A percentile compares a stretch with the other conserved stretches of the same genome.
Conservation (phyloP, 257 asterid genomes). For the Eustoma russellianum region DNA sequence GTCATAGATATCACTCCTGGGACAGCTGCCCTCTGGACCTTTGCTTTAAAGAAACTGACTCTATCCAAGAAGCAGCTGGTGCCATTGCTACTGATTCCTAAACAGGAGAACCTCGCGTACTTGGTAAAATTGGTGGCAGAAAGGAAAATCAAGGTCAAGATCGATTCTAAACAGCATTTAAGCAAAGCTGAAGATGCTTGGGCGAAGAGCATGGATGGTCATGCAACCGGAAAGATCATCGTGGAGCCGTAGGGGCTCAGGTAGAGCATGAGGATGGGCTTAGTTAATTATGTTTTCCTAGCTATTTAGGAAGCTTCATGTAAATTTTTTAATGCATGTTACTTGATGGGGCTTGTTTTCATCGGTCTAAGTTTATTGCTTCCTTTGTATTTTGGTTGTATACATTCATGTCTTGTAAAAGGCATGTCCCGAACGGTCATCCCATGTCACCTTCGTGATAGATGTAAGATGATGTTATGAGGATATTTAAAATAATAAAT, state of each 20-base stretch:
- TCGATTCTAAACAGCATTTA: conserved; percentile 40
- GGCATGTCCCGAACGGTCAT: too few species aligned
- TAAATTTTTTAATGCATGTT: background rate
- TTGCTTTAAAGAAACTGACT: conserved; percentile 30
- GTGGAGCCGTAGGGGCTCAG: conserved; percentile 29
- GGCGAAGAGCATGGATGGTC: conserved; percentile 49
- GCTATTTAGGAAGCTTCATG: background rate
- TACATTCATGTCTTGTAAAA: too few species aligned
- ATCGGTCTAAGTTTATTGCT: too few species aligned
- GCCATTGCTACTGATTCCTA: conserved; percentile 21
- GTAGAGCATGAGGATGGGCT: background rate
- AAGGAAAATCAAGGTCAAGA: conserved; percentile 47
- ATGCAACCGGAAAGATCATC: conserved; percentile 62
- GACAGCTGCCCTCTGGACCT: conserved; percentile 29
- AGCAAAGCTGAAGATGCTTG: conserved; percentile 55
- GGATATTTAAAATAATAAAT: too few species aligned
- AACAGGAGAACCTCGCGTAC: conserved; percentile 23
- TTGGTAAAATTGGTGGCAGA: conserved; percentile 50
- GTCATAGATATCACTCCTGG: conserved; percentile 54
- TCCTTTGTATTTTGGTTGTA: too few species aligned
- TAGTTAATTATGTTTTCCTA: background rate
- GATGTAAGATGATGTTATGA: too few species aligned
- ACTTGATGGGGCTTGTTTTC: too few species aligned
- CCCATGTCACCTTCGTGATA: too few species aligned
- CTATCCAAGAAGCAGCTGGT: conserved; percentile 38